Evolutionary conservation across 257 asterid genomes (phyloP), one percentile per base, ranked within the genome.

Genomic region (Hygrophila difformis): DNA sequence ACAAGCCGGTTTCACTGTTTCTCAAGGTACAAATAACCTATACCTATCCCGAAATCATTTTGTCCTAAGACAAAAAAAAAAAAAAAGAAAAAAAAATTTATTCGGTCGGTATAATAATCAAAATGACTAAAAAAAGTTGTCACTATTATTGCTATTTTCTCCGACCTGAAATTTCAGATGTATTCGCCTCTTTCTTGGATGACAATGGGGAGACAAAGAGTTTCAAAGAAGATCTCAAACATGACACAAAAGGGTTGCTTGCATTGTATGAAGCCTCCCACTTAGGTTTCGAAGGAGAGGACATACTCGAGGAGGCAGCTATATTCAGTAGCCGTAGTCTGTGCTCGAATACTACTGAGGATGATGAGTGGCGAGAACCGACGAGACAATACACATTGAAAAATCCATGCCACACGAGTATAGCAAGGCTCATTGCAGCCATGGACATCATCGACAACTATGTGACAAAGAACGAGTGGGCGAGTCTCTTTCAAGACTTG

Each of bases 251-350:
- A 37, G 57, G 57, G 9, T 38, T 51, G 46, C 3, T 51, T 19
- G 46, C 36, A n/a, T 51, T 51, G 33, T 51, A 51, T 51, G 57
- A 51, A 38, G 57, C 57, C 8, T 38, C 57, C 3, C 46, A 36
- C 5, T 18, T 51, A 5, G 15, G 57, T 14, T 13, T 51, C 8
- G 37, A 51, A 0, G 46, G 21, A 51, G 57, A 51, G 12, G 36
- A 21, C 3, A 51, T 37, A 12, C 36, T 51, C 2, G 57, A 51
- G n/a, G 57, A 51, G 16, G 57, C 57, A 1, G 7, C 0, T 8
- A 15, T 0, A 1, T 51, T 51, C 23, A 51, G 57, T 51, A 36
- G 21, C 14, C 46, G 15, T 12, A 12, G 0, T n/a, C 57, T 51
- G 2, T 2, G n/a, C 21, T 13, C n/a, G 3, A 31, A 21, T 8